Conservation (phyloP, 345 rosid species). For the Brassica cretica region DNA sequence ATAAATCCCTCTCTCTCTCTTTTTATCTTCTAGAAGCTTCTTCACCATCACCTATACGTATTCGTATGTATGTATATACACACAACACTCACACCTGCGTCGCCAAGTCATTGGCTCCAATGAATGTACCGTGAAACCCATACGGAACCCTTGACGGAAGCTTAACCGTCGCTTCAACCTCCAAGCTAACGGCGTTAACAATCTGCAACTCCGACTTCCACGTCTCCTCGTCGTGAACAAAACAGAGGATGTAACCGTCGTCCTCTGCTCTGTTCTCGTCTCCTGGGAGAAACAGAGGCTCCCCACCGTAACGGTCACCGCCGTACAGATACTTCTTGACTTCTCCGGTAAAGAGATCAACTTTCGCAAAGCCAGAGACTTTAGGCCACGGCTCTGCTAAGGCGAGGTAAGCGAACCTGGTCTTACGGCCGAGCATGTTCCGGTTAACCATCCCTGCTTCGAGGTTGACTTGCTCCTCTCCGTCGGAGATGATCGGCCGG, state of each 20-base stretch:
- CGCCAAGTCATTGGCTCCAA: constrained; percentile 51
- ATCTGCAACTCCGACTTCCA: constrained; percentile 82
- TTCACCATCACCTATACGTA: background rate
- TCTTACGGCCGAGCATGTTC: constrained; percentile 69
- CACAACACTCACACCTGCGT: constrained; percentile 39
- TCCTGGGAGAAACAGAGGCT: constrained; percentile 67
- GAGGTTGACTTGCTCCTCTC: constrained; percentile 70
- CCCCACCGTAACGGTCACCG: constrained; percentile 64
- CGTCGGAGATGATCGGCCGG: constrained; percentile 49
- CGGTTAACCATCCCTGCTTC: constrained; percentile 93
- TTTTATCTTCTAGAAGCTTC: constrained; percentile 24
- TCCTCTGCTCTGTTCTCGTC: constrained; percentile 48
- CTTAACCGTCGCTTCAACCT: constrained; percentile 62
- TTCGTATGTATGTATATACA: background rate
- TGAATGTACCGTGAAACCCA: constrained; percentile 85
- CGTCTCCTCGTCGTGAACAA: constrained; percentile 73
- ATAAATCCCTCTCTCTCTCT: constrained; percentile 43
- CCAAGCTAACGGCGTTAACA: constrained; percentile 58
- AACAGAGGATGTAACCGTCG: constrained; percentile 62
- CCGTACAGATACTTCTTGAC: constrained; percentile 63
- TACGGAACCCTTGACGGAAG: constrained; percentile 89
- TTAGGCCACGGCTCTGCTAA: constrained; percentile 91
- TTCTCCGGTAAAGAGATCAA: constrained; percentile 61
- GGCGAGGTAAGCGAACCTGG: constrained; percentile 66
- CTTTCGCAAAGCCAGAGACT: constrained; percentile 87